Conservation (phyloP, 805 yeast genomes). For the Candida yuanshanica region DNA sequence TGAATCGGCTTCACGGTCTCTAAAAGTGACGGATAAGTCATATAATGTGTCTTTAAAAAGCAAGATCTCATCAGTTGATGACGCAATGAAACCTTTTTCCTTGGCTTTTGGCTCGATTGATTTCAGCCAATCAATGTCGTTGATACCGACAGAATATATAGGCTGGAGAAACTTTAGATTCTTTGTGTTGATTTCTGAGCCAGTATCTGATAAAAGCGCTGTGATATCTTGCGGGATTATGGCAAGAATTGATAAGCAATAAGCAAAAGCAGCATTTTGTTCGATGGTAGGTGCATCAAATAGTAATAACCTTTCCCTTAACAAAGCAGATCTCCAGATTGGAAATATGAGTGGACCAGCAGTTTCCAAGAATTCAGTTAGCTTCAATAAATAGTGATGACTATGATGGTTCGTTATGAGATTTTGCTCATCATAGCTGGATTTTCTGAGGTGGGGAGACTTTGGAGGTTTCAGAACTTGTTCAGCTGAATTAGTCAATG, state of each 20-base stretch:
- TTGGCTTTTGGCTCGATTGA: constrained; percentile 2
- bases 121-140: constrained; percentile 42
- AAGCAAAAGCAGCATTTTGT: constrained; percentile 44
- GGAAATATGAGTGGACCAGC: constrained; percentile 64
- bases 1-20: constrained; percentile 1
- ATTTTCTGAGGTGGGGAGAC: constrained; percentile 6
- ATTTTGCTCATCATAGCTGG: neutral
- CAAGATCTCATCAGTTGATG: constrained; percentile 63
- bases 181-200: constrained; percentile 14
- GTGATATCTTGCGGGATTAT: constrained; percentile 54
- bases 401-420: constrained; percentile 10
- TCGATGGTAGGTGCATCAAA: constrained; percentile 33
- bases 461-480: constrained; percentile 14
- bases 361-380: constrained; percentile 39
- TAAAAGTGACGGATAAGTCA: constrained; percentile 36
- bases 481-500: constrained; percentile 11
- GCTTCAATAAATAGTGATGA: constrained; percentile 41
- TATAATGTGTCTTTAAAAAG: constrained; percentile 46
- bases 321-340: constrained; percentile 56
- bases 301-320: constrained; percentile 51
- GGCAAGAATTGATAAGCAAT: constrained; percentile 54
- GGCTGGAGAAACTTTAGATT: constrained; percentile 36
- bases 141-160: constrained; percentile 57
- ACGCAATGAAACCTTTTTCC: constrained; percentile 42
- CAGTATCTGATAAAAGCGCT: constrained; percentile 26